A percentile compares a stretch with the other conserved stretches of the same genome.
phyloP scores from a whole-genome alignment of 75 land plant genomes.

The Pseudotsuga menziesii region DNA sequence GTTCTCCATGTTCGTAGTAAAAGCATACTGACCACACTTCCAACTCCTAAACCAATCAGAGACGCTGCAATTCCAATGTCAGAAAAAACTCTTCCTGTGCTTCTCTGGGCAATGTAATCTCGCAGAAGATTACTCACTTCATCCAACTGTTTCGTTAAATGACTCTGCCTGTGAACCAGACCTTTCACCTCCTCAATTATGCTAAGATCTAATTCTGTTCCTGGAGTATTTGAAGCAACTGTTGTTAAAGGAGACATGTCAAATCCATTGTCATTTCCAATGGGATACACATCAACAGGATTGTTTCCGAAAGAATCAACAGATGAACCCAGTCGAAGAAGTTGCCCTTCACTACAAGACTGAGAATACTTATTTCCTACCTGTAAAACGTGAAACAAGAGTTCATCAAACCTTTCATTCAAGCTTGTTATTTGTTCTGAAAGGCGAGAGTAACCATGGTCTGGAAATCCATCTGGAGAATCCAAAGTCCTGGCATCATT shows the following conservation, averaged over 20 bases:
- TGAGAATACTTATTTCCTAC: constrained; percentile 2
- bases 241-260: background rate
- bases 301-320: constrained; percentile 13
- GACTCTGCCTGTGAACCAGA: constrained; percentile 10
- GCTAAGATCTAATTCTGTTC: background rate
- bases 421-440: constrained; percentile 7
- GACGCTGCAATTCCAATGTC: constrained; percentile 10
- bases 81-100: background rate
- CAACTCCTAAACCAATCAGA: background rate
- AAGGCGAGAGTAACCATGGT: background rate
- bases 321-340: constrained; percentile 3
- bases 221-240: constrained; percentile 12
- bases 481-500: too few species aligned
- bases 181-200: constrained; percentile 4
- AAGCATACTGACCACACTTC: constrained; percentile 4
- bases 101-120: background rate
- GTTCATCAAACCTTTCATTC: constrained; percentile 11
- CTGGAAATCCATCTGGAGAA: constrained; percentile 13
- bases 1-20: constrained; percentile 4
- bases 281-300: background rate
- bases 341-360: background rate
- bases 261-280: constrained; percentile 4
- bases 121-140: constrained; percentile 8
- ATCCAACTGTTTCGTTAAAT: constrained; percentile 13
- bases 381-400: constrained; percentile 7